These are phyloP conservation scores for Orbilia ellipsospora DNA, from an alignment of 2,329 filamentous ascomycete species.

Conservation along the genomic window DNA sequence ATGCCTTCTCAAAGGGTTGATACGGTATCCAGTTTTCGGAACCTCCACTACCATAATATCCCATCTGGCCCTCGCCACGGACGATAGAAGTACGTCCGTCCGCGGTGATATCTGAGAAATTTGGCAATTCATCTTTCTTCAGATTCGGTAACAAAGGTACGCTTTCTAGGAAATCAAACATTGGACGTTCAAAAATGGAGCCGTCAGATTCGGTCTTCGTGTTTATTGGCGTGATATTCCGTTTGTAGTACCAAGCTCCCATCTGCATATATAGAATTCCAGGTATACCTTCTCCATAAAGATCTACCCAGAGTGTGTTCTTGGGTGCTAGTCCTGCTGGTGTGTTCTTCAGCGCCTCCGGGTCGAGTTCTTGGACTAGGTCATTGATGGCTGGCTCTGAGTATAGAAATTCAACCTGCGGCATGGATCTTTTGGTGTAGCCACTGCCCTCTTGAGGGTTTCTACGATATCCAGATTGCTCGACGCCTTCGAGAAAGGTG, in stretches of 20 bases:
- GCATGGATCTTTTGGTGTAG: neutral
- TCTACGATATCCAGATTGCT: neutral
- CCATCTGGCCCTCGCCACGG: neutral
- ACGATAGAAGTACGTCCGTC: no score
- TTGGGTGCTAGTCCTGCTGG: no score
- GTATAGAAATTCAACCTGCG: neutral
- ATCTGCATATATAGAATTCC: neutral
- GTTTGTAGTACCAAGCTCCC: neutral
- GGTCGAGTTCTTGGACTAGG: neutral
- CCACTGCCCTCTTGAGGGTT: neutral
- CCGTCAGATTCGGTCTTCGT: neutral
- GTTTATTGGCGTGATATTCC: neutral
- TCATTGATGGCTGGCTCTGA: neutral
- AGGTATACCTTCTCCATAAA: neutral
- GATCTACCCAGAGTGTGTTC: neutral
- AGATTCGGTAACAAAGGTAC: neutral
- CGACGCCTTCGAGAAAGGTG: slow-evolving; percentile 22
- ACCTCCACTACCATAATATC: neutral
- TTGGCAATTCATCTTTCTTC: neutral
- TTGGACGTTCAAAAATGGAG: no score
- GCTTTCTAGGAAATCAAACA: neutral
- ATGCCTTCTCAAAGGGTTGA: neutral
- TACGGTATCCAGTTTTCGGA: neutral
- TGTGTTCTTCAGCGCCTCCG: neutral
- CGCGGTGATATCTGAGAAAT: neutral